Percentiles rank a stretch among this genome's conserved stretches.
phyloP scores from a whole-genome alignment of 2,329 filamentous ascomycete genomes.

The Biscogniauxia mediterranea region DNA sequence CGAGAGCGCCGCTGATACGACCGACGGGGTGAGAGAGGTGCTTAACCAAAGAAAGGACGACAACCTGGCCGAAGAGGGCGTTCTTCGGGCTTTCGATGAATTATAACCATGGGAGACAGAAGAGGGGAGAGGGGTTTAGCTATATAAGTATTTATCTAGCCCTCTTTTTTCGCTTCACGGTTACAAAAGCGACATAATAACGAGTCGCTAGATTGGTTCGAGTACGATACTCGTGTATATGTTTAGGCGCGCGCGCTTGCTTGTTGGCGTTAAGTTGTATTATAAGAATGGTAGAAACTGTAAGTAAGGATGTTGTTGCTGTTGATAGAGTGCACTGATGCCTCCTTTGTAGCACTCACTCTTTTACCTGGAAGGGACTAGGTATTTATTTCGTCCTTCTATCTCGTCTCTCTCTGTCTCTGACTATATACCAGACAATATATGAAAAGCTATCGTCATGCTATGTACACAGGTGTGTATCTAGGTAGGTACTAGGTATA shows the following conservation, averaged over 20 bases:
- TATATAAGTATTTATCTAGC: background rate
- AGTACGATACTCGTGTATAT: background rate
- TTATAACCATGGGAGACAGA: constrained; percentile 21
- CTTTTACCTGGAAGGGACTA: background rate
- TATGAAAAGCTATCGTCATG: too few species aligned
- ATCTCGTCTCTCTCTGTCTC: too few species aligned
- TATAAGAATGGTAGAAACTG: background rate
- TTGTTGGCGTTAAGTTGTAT: background rate
- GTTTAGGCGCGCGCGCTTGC: background rate
- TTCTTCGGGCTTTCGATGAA: constrained; percentile 34
- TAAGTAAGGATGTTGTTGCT: background rate
- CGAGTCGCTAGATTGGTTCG: background rate
- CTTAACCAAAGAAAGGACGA: constrained; percentile 24
- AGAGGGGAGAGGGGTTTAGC: background rate
- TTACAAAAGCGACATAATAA: background rate
- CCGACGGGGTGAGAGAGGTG: constrained; percentile 29
- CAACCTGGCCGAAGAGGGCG: constrained; percentile 23
- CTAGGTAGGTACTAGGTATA: too few species aligned
- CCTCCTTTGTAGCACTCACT: background rate
- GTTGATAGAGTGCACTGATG: background rate
- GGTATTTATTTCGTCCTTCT: too few species aligned
- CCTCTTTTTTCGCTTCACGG: background rate
- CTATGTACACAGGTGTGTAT: too few species aligned
- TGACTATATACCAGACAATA: too few species aligned
- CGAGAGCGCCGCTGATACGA: constrained; percentile 22